Percentiles rank a stretch among this genome's conserved stretches.
Conservation (phyloP, 768 basidiomycete species). For the Rhodotorula taiwanensis region DNA sequence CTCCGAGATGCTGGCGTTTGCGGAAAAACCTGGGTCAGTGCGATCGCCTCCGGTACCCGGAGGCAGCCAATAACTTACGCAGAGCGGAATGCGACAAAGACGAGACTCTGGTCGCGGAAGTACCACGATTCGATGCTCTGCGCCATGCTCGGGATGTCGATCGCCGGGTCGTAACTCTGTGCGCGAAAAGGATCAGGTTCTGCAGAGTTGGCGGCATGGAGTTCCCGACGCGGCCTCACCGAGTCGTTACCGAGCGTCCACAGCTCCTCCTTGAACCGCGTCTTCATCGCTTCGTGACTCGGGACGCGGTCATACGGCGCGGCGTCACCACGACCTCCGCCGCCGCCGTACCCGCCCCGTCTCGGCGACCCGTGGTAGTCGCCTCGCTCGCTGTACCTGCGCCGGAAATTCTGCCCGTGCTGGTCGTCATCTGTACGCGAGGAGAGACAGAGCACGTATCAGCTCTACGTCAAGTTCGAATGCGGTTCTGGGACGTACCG, state of each 20-base stretch:
- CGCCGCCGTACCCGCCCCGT: constrained; percentile 16
- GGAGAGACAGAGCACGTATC: background rate
- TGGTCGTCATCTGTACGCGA: constrained; percentile 37
- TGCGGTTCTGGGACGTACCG: background rate
- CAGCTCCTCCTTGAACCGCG: constrained; percentile 42
- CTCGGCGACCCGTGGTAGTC: constrained; percentile 33
- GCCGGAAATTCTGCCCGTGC: constrained; percentile 15
- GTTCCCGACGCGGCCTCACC: background rate
- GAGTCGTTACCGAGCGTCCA: constrained; percentile 43
- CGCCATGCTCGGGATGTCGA: constrained; percentile 44
- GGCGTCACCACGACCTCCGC: constrained; percentile 8
- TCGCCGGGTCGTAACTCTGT: constrained; percentile 45
- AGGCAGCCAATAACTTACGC: too few relatives aligned
- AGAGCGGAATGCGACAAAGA: constrained; percentile 45
- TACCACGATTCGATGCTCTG: constrained; percentile 41
- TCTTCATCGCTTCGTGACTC: constrained; percentile 37
- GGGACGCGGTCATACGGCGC: constrained; percentile 4
- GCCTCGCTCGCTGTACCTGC: constrained; percentile 10
- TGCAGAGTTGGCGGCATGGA: background rate
- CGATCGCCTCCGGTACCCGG: too few relatives aligned
- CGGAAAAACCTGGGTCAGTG: too few relatives aligned
- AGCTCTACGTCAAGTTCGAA: rapidly evolving
- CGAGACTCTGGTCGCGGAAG: constrained; percentile 41
- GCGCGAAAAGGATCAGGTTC: background rate
- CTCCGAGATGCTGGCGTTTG: constrained; percentile 58